Evolutionary conservation across 169 alveolate species (phyloP).

Genomic region (Sarcocystis neurona): DNA sequence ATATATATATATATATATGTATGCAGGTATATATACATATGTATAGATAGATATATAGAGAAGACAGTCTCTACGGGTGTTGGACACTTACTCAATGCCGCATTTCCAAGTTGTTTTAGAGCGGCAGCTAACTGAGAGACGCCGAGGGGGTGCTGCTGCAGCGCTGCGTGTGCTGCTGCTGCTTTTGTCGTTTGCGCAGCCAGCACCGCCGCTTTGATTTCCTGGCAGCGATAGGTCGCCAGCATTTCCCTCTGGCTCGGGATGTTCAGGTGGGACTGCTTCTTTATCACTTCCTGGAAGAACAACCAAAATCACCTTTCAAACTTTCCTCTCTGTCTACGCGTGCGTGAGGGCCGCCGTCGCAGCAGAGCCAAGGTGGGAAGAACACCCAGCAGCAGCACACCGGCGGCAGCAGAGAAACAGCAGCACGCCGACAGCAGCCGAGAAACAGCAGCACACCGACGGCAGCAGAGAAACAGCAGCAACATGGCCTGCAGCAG

Average conservation of each 20-base stretch:
- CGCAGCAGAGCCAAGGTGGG: not conserved
- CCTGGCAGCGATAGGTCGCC: conserved; percentile 83
- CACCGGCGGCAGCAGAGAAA: not conserved
- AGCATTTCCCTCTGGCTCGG: conserved; percentile 87
- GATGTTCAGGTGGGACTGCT: conserved; percentile 84
- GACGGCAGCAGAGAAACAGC: too few relatives aligned
- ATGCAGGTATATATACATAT: not conserved
- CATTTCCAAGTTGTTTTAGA: not conserved
- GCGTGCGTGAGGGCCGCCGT: too few relatives aligned
- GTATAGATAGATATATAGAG: not conserved
- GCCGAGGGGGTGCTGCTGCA: conserved; percentile 17
- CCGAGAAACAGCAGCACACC: too few relatives aligned
- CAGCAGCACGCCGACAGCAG: not conserved
- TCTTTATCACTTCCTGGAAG: conserved; percentile 79
- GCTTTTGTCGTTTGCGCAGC: conserved; percentile 40
- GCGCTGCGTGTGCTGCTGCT: not conserved
- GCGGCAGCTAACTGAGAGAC: not conserved
- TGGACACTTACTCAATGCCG: conserved; percentile 2
- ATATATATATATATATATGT: too few relatives aligned
- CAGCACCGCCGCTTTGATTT: conserved; percentile 76
- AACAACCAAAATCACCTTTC: conserved; percentile 65
- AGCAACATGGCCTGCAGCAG: too few relatives aligned
- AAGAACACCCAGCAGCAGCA: not conserved
- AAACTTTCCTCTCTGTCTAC: too few relatives aligned
- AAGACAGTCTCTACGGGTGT: not conserved